phyloP scores from a whole-genome alignment of 345 rosid species.

The Dipteronia sinensis region DNA sequence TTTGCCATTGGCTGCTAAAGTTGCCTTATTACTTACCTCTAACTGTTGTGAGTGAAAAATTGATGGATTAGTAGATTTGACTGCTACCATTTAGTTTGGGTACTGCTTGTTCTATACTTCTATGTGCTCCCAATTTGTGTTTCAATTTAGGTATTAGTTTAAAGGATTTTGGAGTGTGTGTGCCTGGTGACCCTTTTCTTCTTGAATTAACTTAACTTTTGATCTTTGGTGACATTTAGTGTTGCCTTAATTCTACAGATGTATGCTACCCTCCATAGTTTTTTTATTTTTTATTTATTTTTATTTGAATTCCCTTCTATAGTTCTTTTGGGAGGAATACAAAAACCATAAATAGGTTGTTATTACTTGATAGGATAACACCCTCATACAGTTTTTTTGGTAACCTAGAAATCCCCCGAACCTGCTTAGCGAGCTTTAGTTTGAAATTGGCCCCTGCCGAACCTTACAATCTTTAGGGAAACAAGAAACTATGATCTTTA shows the following conservation, averaged over 20 bases:
- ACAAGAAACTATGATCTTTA: no score
- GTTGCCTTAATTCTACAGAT: not conserved
- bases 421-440: no score
- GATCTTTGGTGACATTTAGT: not conserved
- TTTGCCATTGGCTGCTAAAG: not conserved
- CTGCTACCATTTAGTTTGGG: not conserved
- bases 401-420: no score
- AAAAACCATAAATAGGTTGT: not conserved
- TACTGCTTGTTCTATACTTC: not conserved
- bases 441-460: no score
- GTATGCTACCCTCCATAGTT: not conserved
- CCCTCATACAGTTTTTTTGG: no score
- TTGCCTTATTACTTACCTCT: not conserved
- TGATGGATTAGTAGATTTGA: not conserved
- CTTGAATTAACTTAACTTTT: not conserved
- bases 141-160: not conserved
- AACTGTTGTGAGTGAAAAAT: not conserved
- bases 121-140: not conserved
- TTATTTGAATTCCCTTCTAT: no score
- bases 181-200: not conserved
- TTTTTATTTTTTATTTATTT: no score
- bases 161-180: not conserved
- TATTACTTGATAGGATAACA: not conserved
- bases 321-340: not conserved
- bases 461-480: no score